Evolutionary conservation across 495 filamentous ascomycete genomes (phyloP).

Genomic region (Aspergillus panamensis): DNA sequence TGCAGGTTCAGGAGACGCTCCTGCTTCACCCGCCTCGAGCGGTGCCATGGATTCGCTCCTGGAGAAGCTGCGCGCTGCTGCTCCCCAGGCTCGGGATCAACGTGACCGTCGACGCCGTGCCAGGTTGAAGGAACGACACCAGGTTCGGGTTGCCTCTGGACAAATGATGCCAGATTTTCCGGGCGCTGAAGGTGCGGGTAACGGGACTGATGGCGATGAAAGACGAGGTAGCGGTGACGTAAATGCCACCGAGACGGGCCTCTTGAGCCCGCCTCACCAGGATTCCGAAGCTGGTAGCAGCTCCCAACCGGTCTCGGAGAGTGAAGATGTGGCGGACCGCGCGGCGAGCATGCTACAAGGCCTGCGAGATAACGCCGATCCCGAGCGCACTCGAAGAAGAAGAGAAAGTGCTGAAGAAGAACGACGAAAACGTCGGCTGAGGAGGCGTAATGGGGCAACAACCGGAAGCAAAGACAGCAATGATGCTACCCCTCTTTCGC

Average conservation of each 20-base stretch:
- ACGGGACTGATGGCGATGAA: slow-evolving; percentile 23
- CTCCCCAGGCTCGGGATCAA: slow-evolving; percentile 81
- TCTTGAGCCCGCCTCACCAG: slow-evolving; percentile 36
- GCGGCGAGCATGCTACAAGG: slow-evolving; percentile 80
- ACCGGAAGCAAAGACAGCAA: slow-evolving; percentile 47
- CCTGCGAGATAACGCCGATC: slow-evolving; percentile 61
- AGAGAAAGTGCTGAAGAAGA: slow-evolving; percentile 71
- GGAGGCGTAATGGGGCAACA: slow-evolving; percentile 50
- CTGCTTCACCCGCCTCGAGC: slow-evolving; percentile 68
- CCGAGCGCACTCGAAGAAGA: slow-evolving; percentile 57
- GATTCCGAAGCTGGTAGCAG: slow-evolving; percentile 35
- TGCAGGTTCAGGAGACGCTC: slow-evolving; percentile 37
- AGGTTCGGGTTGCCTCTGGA: slow-evolving; percentile 85
- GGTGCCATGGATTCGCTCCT: slow-evolving; percentile 97
- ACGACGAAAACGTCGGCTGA: slow-evolving; percentile 54
- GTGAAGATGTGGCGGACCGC: slow-evolving; percentile 76
- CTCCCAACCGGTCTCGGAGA: slow-evolving; percentile 46
- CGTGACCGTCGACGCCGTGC: slow-evolving; percentile 84
- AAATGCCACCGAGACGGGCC: slow-evolving; percentile 30
- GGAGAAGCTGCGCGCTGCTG: slow-evolving; percentile 90
- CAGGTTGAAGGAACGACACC: slow-evolving; percentile 83
- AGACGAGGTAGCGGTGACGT: slow-evolving; percentile 23
- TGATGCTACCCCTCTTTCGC: slow-evolving; percentile 35
- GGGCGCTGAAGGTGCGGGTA: slow-evolving; percentile 42
- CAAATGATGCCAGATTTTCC: slow-evolving; percentile 72